Percentiles rank a stretch among this genome's conserved stretches.
These are phyloP conservation scores for Fusarium lyarnte DNA, from an alignment of 2,329 filamentous ascomycete species.

Conservation along the genomic window DNA sequence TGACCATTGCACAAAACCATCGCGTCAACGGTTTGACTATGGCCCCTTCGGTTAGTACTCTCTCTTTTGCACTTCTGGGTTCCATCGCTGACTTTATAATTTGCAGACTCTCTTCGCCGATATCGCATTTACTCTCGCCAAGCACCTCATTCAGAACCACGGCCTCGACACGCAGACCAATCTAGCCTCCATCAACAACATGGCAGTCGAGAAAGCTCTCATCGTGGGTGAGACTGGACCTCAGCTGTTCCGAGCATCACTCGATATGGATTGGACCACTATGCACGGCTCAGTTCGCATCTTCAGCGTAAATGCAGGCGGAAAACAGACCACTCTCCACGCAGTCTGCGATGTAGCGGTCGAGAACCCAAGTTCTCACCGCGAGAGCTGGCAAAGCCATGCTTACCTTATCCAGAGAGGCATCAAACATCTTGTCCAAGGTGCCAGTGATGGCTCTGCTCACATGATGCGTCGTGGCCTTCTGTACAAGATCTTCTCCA, in stretches of 20 bases:
- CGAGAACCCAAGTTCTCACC: background rate
- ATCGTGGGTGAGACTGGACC: background rate
- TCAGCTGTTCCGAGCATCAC: background rate
- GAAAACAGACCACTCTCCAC: background rate
- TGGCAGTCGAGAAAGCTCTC: background rate
- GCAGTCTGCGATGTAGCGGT: background rate
- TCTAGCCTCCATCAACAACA: background rate
- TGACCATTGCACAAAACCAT: background rate
- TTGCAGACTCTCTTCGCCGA: background rate
- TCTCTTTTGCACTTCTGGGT: accelerated
- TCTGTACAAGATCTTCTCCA: slow-evolving; percentile 71
- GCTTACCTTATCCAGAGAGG: background rate
- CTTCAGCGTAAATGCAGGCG: background rate
- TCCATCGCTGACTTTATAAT: accelerated
- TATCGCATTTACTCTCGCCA: background rate
- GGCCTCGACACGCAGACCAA: background rate
- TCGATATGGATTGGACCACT: background rate
- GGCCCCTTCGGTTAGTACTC: background rate
- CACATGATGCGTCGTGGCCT: slow-evolving; percentile 34
- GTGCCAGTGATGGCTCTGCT: background rate
- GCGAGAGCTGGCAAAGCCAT: background rate
- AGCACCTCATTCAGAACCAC: background rate
- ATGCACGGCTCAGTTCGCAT: background rate
- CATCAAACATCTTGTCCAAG: background rate
- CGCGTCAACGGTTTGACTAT: background rate